Evolutionary conservation across 352 stramenopile species (phyloP).

Genomic region (Phytopythium oedochilum): DNA sequence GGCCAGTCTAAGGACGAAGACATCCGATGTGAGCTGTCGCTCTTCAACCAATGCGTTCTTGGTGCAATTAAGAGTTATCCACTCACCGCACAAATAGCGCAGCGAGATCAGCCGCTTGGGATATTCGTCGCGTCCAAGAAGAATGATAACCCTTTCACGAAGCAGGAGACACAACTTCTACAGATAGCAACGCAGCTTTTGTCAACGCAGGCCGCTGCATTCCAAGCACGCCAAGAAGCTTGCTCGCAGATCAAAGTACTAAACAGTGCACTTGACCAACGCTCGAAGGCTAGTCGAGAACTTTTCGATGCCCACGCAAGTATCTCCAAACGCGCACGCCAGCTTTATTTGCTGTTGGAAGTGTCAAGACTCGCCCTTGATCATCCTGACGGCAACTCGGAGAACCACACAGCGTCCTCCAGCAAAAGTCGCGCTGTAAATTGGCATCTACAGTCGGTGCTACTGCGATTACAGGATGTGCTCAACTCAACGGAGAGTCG

Average conservation of each 20-base stretch:
- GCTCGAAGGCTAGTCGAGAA: not conserved
- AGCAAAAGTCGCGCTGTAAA: not conserved
- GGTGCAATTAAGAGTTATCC: not conserved
- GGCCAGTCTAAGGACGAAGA: not conserved
- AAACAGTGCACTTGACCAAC: not conserved
- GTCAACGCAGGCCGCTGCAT: not conserved
- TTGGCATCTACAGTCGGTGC: not conserved
- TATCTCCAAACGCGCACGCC: not conserved
- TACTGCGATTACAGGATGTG: not conserved
- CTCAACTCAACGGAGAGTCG: not conserved
- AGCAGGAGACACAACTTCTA: not conserved
- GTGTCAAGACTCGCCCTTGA: not conserved
- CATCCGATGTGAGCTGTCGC: not conserved
- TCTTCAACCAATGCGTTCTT: not conserved
- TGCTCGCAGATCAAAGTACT: not conserved
- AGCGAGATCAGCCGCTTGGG: not conserved
- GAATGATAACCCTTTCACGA: not conserved
- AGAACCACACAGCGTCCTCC: not conserved
- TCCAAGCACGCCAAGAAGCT: not conserved
- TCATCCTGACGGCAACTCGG: not conserved
- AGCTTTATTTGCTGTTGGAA: not conserved
- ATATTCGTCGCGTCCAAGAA: slow-evolving; percentile 1
- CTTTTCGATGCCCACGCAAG: not conserved
- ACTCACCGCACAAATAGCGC: too few species aligned
- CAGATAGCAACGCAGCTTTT: not conserved